These are phyloP conservation scores for Chlamydomonas incerta DNA, from an alignment of 139 green algal species.

Conservation along the genomic window DNA sequence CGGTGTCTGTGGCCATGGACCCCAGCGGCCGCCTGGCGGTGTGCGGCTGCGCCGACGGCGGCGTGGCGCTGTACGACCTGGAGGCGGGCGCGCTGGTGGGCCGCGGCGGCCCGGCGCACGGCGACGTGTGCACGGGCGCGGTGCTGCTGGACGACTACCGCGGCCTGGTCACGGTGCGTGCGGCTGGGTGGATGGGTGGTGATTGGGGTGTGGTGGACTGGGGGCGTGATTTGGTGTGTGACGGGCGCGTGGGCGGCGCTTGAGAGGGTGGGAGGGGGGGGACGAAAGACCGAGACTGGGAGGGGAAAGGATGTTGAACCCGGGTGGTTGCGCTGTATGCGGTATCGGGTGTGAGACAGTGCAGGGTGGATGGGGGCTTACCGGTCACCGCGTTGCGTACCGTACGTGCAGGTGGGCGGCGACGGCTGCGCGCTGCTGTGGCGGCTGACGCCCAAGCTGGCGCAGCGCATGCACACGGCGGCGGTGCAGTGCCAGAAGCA, in stretches of 20 bases:
- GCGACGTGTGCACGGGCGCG: constrained; percentile 43
- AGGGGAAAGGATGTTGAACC: too few relatives aligned
- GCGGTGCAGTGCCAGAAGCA: constrained; percentile 8
- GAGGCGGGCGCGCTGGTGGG: constrained; percentile 44
- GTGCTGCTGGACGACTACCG: constrained; percentile 39
- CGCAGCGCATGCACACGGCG: constrained; percentile 31
- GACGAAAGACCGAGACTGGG: too few relatives aligned
- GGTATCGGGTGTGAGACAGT: too few relatives aligned
- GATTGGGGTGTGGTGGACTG: constrained; percentile 20
- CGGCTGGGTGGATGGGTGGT: too few relatives aligned
- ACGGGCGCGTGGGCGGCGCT: too few relatives aligned
- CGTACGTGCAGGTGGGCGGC: constrained; percentile 34
- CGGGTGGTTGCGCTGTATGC: too few relatives aligned
- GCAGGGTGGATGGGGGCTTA: too few relatives aligned
- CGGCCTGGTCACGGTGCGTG: constrained; percentile 11
- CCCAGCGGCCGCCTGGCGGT: constrained; percentile 47
- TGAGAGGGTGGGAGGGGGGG: too few relatives aligned
- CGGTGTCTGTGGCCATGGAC: constrained; percentile 58
- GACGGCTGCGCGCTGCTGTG: constrained; percentile 71
- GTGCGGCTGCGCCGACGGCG: constrained; percentile 58
- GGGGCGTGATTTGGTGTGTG: too few relatives aligned
- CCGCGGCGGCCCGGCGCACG: constrained; percentile 43
- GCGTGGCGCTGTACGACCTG: constrained; percentile 58
- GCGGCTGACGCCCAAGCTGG: constrained; percentile 50
- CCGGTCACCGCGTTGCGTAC: too few relatives aligned